These are phyloP conservation scores for Fusarium cyanostomum DNA, from an alignment of 2,329 filamentous ascomycete genomes.

Conservation along the genomic window DNA sequence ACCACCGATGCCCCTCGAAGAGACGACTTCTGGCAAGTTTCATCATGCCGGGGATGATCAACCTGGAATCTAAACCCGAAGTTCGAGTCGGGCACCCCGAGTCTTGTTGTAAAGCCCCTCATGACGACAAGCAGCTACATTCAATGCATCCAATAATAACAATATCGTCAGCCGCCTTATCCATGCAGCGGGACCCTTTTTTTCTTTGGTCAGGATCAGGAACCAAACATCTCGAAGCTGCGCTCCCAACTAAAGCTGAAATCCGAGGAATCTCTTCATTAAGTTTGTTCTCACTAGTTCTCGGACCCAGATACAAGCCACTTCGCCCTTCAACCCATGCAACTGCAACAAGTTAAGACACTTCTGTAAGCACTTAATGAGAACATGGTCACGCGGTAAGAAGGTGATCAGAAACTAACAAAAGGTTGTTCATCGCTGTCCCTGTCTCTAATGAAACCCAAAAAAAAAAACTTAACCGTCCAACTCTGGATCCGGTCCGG, in stretches of 20 bases:
- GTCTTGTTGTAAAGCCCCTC: conserved; percentile 28
- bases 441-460: conserved; percentile 28
- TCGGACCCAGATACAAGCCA: conserved; percentile 1
- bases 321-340: not conserved
- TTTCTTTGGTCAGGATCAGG: conserved; percentile 12
- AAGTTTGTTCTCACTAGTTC: conserved; percentile 1
- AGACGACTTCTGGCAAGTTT: not conserved
- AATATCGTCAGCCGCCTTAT: conserved; percentile 28
- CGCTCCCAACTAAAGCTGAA: conserved; percentile 13
- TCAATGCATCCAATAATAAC: conserved; percentile 11
- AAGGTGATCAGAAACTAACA: conserved; percentile 17
- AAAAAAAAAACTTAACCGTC: conserved; percentile 22
- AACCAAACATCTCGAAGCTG: conserved; percentile 33
- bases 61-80: conserved; percentile 12
- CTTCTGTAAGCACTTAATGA: not conserved
- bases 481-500: conserved; percentile 12
- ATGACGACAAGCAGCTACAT: conserved; percentile 21
- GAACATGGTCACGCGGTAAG: conserved; percentile 13
- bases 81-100: conserved; percentile 26
- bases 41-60: not conserved
- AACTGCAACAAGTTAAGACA: conserved; percentile 15
- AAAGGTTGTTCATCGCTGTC: conserved; percentile 18
- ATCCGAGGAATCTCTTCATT: not conserved
- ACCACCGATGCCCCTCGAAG: not conserved
- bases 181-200: conserved; percentile 14